These are phyloP conservation scores for Macadamia tetraphylla DNA, from an alignment of 164 flowering plant genomes.

Conservation along the genomic window DNA sequence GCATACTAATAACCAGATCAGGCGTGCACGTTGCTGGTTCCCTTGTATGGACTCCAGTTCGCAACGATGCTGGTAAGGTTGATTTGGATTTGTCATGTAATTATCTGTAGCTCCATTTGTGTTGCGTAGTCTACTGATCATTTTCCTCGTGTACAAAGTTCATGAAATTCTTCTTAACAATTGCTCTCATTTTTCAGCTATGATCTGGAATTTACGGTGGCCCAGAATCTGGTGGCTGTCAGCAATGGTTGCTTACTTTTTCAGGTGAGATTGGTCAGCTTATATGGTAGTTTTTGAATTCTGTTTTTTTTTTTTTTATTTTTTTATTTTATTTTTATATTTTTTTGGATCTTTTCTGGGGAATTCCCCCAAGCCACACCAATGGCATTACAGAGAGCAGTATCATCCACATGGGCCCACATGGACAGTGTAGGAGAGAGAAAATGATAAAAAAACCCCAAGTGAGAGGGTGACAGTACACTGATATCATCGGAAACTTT, in stretches of 20 bases:
- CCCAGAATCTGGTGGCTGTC: constrained; percentile 77
- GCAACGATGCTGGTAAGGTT: constrained; percentile 74
- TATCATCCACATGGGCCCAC: too few species aligned
- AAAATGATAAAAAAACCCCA: too few species aligned
- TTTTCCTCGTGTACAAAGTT: neutral
- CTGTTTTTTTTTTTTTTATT: too few species aligned
- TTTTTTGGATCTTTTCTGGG: too few species aligned
- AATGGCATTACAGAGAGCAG: too few species aligned
- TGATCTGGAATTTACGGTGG: constrained; percentile 90
- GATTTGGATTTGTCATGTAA: neutral
- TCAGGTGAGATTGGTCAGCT: constrained; percentile 51
- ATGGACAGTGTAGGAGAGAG: too few species aligned
- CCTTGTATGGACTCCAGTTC: constrained; percentile 75
- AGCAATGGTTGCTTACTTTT: constrained; percentile 80
- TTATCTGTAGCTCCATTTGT: neutral
- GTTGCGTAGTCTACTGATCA: neutral
- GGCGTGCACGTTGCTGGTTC: constrained; percentile 97
- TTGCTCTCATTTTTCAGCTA: constrained; percentile 45
- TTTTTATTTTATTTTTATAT: too few species aligned
- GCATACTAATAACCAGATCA: constrained; percentile 81
- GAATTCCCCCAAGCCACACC: too few species aligned
- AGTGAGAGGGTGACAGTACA: too few species aligned
- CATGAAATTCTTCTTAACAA: neutral
- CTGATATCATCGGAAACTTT: too few species aligned
- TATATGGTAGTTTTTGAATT: too few species aligned